Conservation (phyloP, 2,329 filamentous ascomycete species). For the Didymella segeticola region DNA sequence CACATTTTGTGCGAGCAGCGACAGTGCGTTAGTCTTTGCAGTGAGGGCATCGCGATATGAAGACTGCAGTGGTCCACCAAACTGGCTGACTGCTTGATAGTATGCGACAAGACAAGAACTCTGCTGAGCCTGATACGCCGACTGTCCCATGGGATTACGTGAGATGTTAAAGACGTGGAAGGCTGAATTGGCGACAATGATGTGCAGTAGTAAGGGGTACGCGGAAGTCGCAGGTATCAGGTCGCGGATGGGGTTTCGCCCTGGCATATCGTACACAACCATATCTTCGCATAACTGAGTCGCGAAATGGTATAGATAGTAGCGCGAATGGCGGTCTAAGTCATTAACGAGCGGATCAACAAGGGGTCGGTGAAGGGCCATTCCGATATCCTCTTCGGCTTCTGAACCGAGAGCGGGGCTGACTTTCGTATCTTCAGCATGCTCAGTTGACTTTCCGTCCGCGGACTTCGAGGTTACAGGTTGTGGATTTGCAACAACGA, state of each 20-base stretch:
- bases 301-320: constrained; percentile 58
- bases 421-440: neutral
- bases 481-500: constrained; percentile 13
- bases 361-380: constrained; percentile 52
- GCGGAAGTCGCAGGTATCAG: constrained; percentile 55
- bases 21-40: constrained; percentile 58
- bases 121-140: constrained; percentile 41
- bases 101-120: constrained; percentile 42
- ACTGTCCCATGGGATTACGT: constrained; percentile 43
- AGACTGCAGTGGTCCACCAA: constrained; percentile 44
- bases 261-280: constrained; percentile 55
- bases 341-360: constrained; percentile 65
- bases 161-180: constrained; percentile 54
- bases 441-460: neutral
- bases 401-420: constrained; percentile 7
- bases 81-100: constrained; percentile 48
- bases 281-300: constrained; percentile 63
- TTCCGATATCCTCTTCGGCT: constrained; percentile 17
- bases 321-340: constrained; percentile 55
- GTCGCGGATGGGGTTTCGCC: constrained; percentile 57
- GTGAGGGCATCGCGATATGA: constrained; percentile 49
- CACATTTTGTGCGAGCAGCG: constrained; percentile 49
- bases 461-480: neutral
- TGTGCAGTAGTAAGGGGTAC: constrained; percentile 55
- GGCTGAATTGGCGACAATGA: constrained; percentile 58